phyloP scores from a whole-genome alignment of 2,329 filamentous ascomycete species.

The Byssothecium circinans region DNA sequence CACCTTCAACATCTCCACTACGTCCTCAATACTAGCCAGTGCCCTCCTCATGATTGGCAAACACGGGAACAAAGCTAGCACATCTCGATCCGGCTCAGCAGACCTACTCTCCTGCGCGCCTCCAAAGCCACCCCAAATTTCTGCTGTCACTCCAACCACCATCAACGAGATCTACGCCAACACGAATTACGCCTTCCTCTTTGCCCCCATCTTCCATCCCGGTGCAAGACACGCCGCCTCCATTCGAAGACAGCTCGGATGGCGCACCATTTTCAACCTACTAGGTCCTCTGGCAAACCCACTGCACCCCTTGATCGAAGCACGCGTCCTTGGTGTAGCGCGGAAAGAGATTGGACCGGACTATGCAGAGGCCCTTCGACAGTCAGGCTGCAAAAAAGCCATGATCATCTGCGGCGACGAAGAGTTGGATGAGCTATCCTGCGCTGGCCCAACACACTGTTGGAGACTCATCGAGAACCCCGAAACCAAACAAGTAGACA shows the following conservation, averaged over 20 bases:
- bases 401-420: constrained; percentile 92
- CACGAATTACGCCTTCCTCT: constrained; percentile 93
- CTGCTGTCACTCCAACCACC: constrained; percentile 70
- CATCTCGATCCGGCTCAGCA: constrained; percentile 92
- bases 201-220: constrained; percentile 93
- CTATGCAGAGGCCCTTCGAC: constrained; percentile 80
- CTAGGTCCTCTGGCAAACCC: constrained; percentile 92
- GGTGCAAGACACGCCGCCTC: constrained; percentile 88
- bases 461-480: constrained; percentile 70
- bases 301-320: constrained; percentile 76
- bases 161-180: constrained; percentile 72
- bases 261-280: constrained; percentile 97
- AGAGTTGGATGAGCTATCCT: constrained; percentile 93
- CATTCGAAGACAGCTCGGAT: constrained; percentile 83
- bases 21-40: constrained; percentile 87
- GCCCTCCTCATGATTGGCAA: constrained; percentile 85
- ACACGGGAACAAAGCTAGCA: constrained; percentile 94
- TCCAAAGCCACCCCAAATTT: constrained; percentile 72
- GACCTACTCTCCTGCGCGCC: constrained; percentile 80
- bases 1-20: constrained; percentile 98
- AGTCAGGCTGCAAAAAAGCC: constrained; percentile 78
- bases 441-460: constrained; percentile 83
- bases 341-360: constrained; percentile 82
- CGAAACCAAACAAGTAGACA: constrained; percentile 52
- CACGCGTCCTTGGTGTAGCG: constrained; percentile 89